phyloP scores from a whole-genome alignment of 2,329 filamentous ascomycete species.

The Fusarium redolens region DNA sequence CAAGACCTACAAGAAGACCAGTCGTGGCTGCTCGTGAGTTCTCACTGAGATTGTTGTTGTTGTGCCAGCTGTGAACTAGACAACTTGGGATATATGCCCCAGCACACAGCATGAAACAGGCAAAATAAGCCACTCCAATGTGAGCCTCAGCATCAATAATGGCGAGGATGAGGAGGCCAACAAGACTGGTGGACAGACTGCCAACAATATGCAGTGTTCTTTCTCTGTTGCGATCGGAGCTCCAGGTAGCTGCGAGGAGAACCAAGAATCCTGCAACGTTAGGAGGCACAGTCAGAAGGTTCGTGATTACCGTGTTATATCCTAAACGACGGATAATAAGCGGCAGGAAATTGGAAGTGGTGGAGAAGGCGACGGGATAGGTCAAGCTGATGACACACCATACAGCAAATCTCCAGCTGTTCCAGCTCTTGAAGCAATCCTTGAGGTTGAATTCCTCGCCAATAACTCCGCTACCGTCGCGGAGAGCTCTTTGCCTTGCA shows the following conservation, averaged over 20 bases:
- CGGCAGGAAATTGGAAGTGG: neutral
- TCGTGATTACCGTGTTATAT: neutral
- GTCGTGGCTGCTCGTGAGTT: constrained; percentile 59
- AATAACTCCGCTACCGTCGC: neutral
- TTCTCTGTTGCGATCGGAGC: neutral
- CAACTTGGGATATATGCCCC: constrained; percentile 60
- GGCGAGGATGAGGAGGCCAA: neutral
- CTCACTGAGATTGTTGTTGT: constrained; percentile 64
- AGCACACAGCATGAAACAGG: constrained; percentile 59
- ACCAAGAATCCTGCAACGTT: constrained; percentile 2
- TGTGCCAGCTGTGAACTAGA: constrained; percentile 62
- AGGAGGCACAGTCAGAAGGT: neutral
- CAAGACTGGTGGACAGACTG: neutral
- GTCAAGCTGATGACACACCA: constrained; percentile 5
- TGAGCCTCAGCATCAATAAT: constrained; percentile 3
- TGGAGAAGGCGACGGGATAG: neutral
- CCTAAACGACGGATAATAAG: neutral
- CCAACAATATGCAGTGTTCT: constrained; percentile 1
- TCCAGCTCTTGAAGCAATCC: constrained; percentile 1
- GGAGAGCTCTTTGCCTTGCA: neutral
- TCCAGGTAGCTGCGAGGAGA: neutral
- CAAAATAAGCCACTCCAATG: constrained; percentile 60
- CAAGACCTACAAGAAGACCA: constrained; percentile 59
- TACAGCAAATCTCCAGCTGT: neutral
- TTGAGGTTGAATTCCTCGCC: neutral